phyloP scores from a whole-genome alignment of 2,329 filamentous ascomycete genomes.

The Laburnicola sp. region DNA sequence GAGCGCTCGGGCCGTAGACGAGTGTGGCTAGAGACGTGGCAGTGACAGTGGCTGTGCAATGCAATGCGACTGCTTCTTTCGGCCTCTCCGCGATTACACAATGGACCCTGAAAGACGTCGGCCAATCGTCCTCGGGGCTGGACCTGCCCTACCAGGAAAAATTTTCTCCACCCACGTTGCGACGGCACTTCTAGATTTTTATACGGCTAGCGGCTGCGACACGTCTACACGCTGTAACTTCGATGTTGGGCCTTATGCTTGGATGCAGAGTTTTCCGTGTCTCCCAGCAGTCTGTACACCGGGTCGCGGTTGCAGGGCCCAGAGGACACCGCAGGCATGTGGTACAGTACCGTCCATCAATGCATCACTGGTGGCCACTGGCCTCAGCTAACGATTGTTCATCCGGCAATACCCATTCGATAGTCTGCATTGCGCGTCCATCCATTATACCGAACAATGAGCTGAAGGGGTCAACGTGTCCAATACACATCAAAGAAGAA shows the following conservation, averaged over 20 bases:
- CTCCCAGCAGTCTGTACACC: not conserved
- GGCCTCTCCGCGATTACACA: no score
- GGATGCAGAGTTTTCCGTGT: conserved; percentile 5
- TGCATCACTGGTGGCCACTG: conserved; percentile 1
- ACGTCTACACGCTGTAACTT: not conserved
- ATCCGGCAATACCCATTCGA: not conserved
- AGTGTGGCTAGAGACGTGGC: no score
- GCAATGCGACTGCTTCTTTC: not conserved
- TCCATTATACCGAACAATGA: not conserved
- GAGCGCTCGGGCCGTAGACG: no score
- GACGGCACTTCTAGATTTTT: not conserved
- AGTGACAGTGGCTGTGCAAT: no score
- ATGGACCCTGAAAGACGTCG: no score
- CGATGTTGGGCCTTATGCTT: not conserved
- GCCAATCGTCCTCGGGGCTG: no score
- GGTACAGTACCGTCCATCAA: not conserved
- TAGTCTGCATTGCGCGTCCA: conserved; percentile 8
- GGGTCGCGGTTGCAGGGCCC: not conserved
- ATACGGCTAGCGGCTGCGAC: not conserved
- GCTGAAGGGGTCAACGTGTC: conserved; percentile 11
- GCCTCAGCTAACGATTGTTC: not conserved
- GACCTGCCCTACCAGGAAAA: not conserved
- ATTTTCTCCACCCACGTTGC: not conserved
- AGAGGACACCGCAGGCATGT: not conserved
- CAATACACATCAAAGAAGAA: not conserved